Evolutionary conservation across 139 green algal species (phyloP).

Genomic region (Picochlorum sp.): DNA sequence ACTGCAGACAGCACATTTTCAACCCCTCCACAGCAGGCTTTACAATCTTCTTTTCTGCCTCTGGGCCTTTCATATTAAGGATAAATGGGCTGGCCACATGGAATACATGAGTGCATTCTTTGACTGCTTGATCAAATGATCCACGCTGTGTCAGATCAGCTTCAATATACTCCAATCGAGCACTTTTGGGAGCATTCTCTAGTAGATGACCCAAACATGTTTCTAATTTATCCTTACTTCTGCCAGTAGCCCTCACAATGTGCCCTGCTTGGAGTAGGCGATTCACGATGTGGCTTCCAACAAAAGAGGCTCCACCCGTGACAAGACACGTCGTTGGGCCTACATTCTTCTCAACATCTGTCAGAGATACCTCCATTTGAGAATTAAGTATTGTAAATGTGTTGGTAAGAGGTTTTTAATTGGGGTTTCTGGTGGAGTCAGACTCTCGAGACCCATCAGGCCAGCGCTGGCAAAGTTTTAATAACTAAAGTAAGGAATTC

Average conservation of each 20-base stretch:
- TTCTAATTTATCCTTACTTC: conserved; percentile 1
- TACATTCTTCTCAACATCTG: background rate
- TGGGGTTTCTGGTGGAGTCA: no score
- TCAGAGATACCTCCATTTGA: background rate
- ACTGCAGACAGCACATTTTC: conserved; percentile 47
- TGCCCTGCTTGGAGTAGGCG: conserved; percentile 42
- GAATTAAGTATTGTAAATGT: no score
- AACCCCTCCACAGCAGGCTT: conserved; percentile 52
- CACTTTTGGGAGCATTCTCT: background rate
- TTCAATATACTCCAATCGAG: conserved; percentile 30
- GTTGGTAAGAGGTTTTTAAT: no score
- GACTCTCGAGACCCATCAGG: no score
- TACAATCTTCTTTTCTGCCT: conserved; percentile 40
- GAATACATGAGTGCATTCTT: conserved; percentile 53
- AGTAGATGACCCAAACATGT: background rate
- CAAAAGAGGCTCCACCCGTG: conserved; percentile 35
- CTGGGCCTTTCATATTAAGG: conserved; percentile 29
- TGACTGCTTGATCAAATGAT: conserved; percentile 33
- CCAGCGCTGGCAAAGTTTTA: no score
- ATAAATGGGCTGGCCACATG: conserved; percentile 64
- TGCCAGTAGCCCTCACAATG: conserved; percentile 35
- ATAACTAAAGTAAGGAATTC: no score
- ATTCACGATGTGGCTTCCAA: conserved; percentile 37
- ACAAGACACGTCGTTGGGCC: conserved; percentile 10
- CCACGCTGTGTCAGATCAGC: conserved; percentile 36